Conservation (phyloP, 495 filamentous ascomycete genomes). For the Copromyces sp. region DNA sequence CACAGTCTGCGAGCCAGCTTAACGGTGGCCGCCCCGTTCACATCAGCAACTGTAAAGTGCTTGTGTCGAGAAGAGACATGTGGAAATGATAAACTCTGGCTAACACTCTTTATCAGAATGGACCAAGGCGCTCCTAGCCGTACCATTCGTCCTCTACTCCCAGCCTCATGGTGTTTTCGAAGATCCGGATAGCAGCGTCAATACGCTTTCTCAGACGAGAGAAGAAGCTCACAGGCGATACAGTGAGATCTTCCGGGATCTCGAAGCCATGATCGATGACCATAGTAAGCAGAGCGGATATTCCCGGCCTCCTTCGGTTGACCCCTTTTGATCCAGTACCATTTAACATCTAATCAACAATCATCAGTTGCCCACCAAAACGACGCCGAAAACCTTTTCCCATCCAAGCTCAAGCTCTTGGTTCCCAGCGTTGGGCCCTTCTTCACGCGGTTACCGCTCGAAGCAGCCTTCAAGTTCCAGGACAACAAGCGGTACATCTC, state of each 20-base stretch:
- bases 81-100: background rate
- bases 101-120: constrained; percentile 34
- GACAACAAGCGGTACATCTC: constrained; percentile 79
- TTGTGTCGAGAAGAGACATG: background rate
- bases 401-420: constrained; percentile 84
- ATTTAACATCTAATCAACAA: background rate
- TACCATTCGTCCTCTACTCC: constrained; percentile 94
- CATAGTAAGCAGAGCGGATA: constrained; percentile 53
- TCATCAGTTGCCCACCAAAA: constrained; percentile 59
- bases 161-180: constrained; percentile 80
- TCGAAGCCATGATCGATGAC: constrained; percentile 82
- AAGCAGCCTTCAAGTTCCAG: constrained; percentile 85
- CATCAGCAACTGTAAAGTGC: background rate
- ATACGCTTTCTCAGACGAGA: constrained; percentile 49
- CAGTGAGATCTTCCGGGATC: constrained; percentile 89
- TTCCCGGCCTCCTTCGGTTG: background rate
- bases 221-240: constrained; percentile 69
- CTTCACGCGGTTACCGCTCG: constrained; percentile 78
- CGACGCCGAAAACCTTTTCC: constrained; percentile 43
- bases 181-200: constrained; percentile 34
- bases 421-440: constrained; percentile 85
- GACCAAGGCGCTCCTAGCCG: constrained; percentile 77
- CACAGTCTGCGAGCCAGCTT: background rate
- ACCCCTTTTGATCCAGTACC: background rate
- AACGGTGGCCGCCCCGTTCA: background rate